Evolutionary conservation across 2,329 filamentous ascomycete species (phyloP), one percentile per base, ranked within the genome.

Genomic region (Alternaria longipes): DNA sequence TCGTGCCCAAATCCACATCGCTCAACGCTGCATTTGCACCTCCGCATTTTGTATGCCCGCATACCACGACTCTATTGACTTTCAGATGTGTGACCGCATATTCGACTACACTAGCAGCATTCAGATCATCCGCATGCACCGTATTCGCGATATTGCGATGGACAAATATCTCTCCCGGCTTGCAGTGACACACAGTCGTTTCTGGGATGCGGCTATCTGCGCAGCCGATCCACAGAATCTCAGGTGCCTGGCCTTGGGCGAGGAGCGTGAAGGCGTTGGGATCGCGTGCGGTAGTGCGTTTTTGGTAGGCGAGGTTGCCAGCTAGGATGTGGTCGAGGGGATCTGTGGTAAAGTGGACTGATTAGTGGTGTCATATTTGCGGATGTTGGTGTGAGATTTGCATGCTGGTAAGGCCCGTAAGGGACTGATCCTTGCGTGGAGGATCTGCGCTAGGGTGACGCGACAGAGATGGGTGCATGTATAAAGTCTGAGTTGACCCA

Each of bases 81-180:
- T 90, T 87, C 36, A 96, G 82, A 75, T 91, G 84, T 59, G 81
- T 82, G 60, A 96, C 91, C 44, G 92, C 90, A 76, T 90, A 96
- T 75, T 94, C 90, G 74, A 96, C 89, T 46, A 94, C 92, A 56
- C 88, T 87, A 11, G 88, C 85, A 34, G 89, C 89, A 81, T 88
- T 92, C 77, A 94, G 86, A 77, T 97, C 93, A 70, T 88, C 30
- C 16, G 30, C 20, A 38, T 54, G 52, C 41, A 54, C 52, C 11
- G 52, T 87, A 82, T 96, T 96, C 79, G 91, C 92, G 77, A 97
- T 94, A 83, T 96, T 96, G 76, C 93, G 91, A 83, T 96, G 92
- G 54, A 93, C 90, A 78, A 96, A 96, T 68, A 96, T 89, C 71
- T 96, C 92, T 60, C 93, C 92, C 3, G 92, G 91, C 73, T 92